phyloP scores from a whole-genome alignment of 768 basidiomycete species.

The Lentinula lateritia region DNA sequence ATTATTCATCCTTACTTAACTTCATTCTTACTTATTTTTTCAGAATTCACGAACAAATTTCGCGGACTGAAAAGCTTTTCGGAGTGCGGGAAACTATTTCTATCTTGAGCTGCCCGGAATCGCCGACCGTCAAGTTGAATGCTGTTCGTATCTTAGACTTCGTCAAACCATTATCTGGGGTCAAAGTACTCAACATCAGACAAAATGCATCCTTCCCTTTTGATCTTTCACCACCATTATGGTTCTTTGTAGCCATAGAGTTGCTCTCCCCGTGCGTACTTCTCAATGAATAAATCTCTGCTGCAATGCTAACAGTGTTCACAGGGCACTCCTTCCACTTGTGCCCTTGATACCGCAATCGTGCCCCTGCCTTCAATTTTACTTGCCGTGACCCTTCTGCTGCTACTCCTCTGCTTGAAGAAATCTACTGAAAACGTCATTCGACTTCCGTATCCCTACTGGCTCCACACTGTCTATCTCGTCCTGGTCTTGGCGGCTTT shows the following conservation, averaged over 20 bases:
- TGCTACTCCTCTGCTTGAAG: slow-evolving; percentile 1
- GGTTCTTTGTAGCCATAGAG: background rate
- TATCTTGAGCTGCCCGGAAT: no score
- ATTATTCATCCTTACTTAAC: no score
- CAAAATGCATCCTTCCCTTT: background rate
- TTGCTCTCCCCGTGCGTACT: background rate
- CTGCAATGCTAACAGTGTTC: background rate
- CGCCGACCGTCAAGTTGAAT: no score
- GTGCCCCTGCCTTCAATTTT: slow-evolving; percentile 23
- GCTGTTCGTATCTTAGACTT: no score
- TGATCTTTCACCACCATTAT: background rate
- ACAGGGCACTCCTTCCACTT: slow-evolving; percentile 27
- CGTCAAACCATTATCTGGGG: background rate
- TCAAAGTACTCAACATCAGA: background rate
- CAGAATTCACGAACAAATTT: no score
- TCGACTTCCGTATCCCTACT: slow-evolving; percentile 8
- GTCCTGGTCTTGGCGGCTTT: slow-evolving; percentile 18
- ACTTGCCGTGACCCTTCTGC: slow-evolving; percentile 12
- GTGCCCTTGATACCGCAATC: slow-evolving; percentile 21
- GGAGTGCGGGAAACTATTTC: no score
- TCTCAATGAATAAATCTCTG: background rate
- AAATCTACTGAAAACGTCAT: background rate
- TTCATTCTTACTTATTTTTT: no score
- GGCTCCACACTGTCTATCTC: slow-evolving; percentile 20
- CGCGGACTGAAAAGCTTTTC: no score